These are phyloP conservation scores for Phytopythium helicoides DNA, from an alignment of 352 stramenopile species.

Conservation along the genomic window DNA sequence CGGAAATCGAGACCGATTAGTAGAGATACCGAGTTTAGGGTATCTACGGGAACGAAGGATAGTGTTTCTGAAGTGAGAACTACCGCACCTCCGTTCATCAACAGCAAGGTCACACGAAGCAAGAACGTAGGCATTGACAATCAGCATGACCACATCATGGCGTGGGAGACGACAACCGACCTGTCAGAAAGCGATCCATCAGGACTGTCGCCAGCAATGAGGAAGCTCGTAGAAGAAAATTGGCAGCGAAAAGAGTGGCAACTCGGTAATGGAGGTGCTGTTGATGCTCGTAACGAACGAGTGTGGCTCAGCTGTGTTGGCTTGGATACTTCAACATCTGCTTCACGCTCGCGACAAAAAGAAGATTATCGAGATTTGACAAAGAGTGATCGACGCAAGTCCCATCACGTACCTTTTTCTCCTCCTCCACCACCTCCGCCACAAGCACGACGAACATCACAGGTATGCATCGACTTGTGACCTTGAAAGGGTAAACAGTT, in stretches of 20 bases:
- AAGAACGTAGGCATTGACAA: too few relatives aligned
- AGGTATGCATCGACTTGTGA: constrained; percentile 7
- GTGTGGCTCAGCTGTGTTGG: constrained; percentile 43
- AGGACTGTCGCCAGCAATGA: constrained; percentile 43
- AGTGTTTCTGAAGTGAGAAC: too few relatives aligned
- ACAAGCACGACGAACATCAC: background rate
- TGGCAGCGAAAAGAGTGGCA: constrained; percentile 36
- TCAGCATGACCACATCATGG: too few relatives aligned
- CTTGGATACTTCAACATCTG: constrained; percentile 20
- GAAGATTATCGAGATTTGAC: background rate
- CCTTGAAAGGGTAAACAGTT: background rate
- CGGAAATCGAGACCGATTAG: too few relatives aligned
- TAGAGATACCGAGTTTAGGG: too few relatives aligned
- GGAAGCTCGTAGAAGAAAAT: constrained; percentile 55
- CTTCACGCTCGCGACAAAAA: background rate
- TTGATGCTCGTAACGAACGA: constrained; percentile 33
- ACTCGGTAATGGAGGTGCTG: constrained; percentile 7
- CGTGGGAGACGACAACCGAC: background rate
- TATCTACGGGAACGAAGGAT: too few relatives aligned
- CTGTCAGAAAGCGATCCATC: constrained; percentile 31
- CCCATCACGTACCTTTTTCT: background rate
- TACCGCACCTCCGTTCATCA: too few relatives aligned
- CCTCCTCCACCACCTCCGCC: constrained; percentile 9
- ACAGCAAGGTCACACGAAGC: too few relatives aligned
- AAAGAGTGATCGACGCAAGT: too few relatives aligned